Conservation (phyloP, 1,284 basidiomycete species). For the Malassezia nana region DNA sequence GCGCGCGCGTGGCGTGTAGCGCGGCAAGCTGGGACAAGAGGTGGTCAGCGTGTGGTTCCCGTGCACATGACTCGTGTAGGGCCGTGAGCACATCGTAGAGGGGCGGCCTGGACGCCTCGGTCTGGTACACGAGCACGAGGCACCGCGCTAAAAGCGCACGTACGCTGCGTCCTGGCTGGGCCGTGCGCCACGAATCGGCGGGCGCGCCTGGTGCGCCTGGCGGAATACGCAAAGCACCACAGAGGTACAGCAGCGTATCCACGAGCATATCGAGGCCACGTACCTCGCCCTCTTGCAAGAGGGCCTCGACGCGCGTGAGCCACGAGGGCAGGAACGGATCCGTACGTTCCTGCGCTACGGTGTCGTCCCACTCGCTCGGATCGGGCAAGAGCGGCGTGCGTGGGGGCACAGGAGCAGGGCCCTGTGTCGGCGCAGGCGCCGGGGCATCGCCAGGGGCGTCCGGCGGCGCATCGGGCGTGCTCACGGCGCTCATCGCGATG, state of each 20-base stretch:
- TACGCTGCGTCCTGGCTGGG: constrained; percentile 6
- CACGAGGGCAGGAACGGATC: constrained; percentile 73
- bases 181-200: not conserved
- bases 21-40: constrained; percentile 57
- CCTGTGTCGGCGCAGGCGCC: no score
- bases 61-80: not conserved
- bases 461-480: not conserved
- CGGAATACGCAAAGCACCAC: constrained; percentile 3
- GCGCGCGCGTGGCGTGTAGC: constrained; percentile 70
- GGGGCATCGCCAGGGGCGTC: not conserved
- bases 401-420: not conserved
- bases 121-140: constrained; percentile 4
- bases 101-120: constrained; percentile 22
- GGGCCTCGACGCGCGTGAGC: constrained; percentile 61
- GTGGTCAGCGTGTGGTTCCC: not conserved
- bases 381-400: constrained; percentile 16
- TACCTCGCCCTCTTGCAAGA: constrained; percentile 50
- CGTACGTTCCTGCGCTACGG: constrained; percentile 61
- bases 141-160: constrained; percentile 7
- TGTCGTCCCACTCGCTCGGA: constrained; percentile 26
- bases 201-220: not conserved
- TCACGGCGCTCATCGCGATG: no score
- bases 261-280: constrained; percentile 2
- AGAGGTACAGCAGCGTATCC: not conserved
- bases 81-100: constrained; percentile 23